Percentiles rank a stretch among this genome's conserved stretches.
These are phyloP conservation scores for Sporothrix mexicana DNA, from an alignment of 2,329 filamentous ascomycete species.

Conservation along the genomic window DNA sequence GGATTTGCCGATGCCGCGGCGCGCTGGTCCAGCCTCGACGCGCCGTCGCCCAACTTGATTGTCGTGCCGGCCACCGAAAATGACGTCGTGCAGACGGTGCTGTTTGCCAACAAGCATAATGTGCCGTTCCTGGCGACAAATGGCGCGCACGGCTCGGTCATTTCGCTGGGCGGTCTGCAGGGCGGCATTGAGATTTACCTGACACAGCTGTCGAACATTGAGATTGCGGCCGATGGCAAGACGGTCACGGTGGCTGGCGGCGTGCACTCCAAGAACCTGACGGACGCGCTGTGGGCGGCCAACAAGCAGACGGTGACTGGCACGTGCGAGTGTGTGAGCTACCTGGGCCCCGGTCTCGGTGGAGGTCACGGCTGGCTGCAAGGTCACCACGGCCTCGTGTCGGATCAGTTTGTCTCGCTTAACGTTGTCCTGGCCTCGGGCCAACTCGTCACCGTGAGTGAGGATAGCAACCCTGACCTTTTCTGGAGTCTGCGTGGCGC, in stretches of 20 bases:
- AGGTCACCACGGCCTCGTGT: slow-evolving; percentile 58
- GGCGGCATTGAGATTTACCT: slow-evolving; percentile 64
- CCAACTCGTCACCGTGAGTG: slow-evolving; percentile 45
- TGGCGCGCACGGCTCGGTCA: slow-evolving; percentile 58
- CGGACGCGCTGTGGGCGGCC: slow-evolving; percentile 55
- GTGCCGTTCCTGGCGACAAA: slow-evolving; percentile 56
- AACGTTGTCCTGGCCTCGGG: slow-evolving; percentile 60
- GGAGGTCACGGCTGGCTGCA: slow-evolving; percentile 63
- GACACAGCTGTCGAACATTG: slow-evolving; percentile 55
- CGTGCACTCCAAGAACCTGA: slow-evolving; percentile 60
- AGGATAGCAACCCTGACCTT: slow-evolving; percentile 50
- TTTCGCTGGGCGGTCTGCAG: slow-evolving; percentile 50
- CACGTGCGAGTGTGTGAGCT: slow-evolving; percentile 57
- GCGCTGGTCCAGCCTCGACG: slow-evolving; percentile 54
- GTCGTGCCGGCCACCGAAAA: slow-evolving; percentile 55
- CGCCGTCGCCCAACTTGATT: slow-evolving; percentile 53
- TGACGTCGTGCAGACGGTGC: slow-evolving; percentile 56
- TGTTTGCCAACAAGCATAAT: slow-evolving; percentile 51
- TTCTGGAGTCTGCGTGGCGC: slow-evolving; percentile 64
- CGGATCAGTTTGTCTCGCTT: slow-evolving; percentile 59
- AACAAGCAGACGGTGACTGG: slow-evolving; percentile 64
- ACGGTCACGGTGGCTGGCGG: slow-evolving; percentile 59
- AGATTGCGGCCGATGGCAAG: slow-evolving; percentile 52
- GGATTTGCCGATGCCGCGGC: slow-evolving; percentile 48
- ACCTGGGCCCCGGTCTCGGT: slow-evolving; percentile 55